phyloP scores from a whole-genome alignment of 208 protist genomes.

The Eutreptiella sp. region DNA sequence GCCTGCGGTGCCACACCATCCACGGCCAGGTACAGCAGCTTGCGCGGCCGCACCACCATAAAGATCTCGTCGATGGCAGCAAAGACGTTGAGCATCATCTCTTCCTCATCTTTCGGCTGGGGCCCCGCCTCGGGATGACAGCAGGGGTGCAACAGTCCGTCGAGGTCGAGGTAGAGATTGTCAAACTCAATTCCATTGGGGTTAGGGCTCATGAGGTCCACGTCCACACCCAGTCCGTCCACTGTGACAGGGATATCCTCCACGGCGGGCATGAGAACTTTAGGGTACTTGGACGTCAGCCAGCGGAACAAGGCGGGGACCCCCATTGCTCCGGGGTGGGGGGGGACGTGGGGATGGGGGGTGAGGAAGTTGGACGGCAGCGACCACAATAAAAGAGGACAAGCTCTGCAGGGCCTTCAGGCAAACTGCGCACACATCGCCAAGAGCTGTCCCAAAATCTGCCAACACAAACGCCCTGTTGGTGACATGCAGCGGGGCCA shows the following conservation, averaged over 20 bases:
- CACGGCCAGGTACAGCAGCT: slow-evolving; percentile 68
- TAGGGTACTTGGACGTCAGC: slow-evolving; percentile 45
- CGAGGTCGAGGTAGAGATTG: slow-evolving; percentile 99
- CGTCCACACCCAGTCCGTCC: not conserved
- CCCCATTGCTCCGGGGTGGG: too few species aligned
- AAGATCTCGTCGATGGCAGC: slow-evolving; percentile 45
- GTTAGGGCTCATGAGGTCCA: slow-evolving; percentile 44
- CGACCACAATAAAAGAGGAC: too few species aligned
- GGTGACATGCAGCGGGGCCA: too few species aligned
- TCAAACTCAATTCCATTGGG: slow-evolving; percentile 88
- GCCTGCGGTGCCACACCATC: slow-evolving; percentile 81
- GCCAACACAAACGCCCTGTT: too few species aligned
- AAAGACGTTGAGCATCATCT: slow-evolving; percentile 70
- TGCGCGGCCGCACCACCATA: slow-evolving; percentile 62
- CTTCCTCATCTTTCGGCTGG: slow-evolving; percentile 68
- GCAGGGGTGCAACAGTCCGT: slow-evolving; percentile 98
- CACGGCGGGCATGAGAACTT: slow-evolving; percentile 25
- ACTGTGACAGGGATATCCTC: slow-evolving; percentile 47
- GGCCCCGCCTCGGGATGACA: slow-evolving; percentile 86
- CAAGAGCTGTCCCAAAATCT: too few species aligned
- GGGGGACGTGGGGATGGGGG: too few species aligned
- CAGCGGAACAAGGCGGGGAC: slow-evolving; percentile 56
- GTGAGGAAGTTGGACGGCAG: too few species aligned
- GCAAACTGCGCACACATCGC: too few species aligned
- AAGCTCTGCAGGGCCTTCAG: too few species aligned